Conservation (phyloP, 495 filamentous ascomycete species). For the Aspergillus cristatus region DNA sequence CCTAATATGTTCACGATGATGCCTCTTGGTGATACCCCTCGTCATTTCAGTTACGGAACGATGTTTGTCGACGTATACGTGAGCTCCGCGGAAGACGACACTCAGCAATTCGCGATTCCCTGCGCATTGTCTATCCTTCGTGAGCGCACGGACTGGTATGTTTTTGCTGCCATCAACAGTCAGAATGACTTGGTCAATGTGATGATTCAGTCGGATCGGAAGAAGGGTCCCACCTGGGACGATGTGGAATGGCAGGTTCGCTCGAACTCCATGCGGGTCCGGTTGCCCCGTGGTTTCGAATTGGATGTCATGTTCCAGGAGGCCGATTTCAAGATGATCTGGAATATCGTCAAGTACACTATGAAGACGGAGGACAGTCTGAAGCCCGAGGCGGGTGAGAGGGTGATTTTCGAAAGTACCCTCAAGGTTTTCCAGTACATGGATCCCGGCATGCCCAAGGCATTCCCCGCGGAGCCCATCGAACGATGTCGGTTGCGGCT, state of each 20-base stretch:
- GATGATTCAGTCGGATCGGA: conserved; percentile 58
- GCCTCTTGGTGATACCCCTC: conserved; percentile 60
- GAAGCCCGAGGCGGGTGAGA: conserved; percentile 56
- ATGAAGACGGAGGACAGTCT: conserved; percentile 60
- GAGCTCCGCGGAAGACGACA: conserved; percentile 54
- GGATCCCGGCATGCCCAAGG: conserved; percentile 53
- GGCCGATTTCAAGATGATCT: conserved; percentile 63
- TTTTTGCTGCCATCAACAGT: conserved; percentile 61
- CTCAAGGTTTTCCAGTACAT: conserved; percentile 67
- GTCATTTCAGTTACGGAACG: conserved; percentile 63
- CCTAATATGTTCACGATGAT: conserved; percentile 54
- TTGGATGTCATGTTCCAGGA: conserved; percentile 60
- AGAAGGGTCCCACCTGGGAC: conserved; percentile 64
- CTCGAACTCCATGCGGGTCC: conserved; percentile 49
- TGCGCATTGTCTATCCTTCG: conserved; percentile 67
- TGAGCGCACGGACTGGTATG: conserved; percentile 53
- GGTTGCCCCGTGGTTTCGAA: conserved; percentile 58
- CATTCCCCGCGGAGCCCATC: conserved; percentile 66
- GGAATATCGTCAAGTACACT: conserved; percentile 74
- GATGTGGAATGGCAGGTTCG: conserved; percentile 68
- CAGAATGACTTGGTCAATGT: conserved; percentile 69
- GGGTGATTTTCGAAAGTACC: conserved; percentile 50
- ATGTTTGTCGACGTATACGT: conserved; percentile 62
- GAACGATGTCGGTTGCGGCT: conserved; percentile 57
- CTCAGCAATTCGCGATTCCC: conserved; percentile 54